Base-by-base conservation (phyloP, 1,284 basidiomycete species). In the Malassezia cuniculi region DNA sequence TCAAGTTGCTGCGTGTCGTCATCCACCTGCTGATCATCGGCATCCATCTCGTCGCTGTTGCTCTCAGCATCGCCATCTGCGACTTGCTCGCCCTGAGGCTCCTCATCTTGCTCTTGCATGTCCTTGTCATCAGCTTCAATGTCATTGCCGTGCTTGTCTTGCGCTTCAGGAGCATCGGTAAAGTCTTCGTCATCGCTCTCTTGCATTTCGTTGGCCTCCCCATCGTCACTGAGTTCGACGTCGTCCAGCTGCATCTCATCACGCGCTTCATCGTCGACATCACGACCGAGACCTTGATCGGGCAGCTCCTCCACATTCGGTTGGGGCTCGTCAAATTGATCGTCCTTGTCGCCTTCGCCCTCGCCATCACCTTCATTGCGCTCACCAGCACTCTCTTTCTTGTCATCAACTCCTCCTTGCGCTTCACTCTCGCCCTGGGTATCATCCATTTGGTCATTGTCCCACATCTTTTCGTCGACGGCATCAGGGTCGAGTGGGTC, bases 381-480 rank as follows among this genome's bases (percentile, higher is more conserved):
- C 9, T 45, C 42, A 19, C 36, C 32, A n/a, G 34, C 43, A 8
- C 45, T 30, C 16, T 47, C 47, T 21, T 27, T 24, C 17, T 52
- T 46, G n/a, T 48, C 49, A 10, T 36, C 27, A 7, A 38, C 36
- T 2, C 39, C 32, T 18, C 36, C 51, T n/a, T 37, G 38, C 8
- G 36, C 39, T 15, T 52, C 48, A 11, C 31, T 27, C n/a, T 41
- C 34, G 17, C 47, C 36, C 6, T 47, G 39, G 27, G 31, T 33
- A 34, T 73, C 69, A 4, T 69, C 54, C 8, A 75, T 72, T 19
- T 89, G 81, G 52, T 89, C 81, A 50, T 87, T 82, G 24, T 81
- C 85, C 90, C 93, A 95, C 54, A 97, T 74, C 71, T 95, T 95
- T 70, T 97, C 90, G 61, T 97, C 90, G 8, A 94, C 78, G 0